Evolutionary conservation across 2,329 filamentous ascomycete species (phyloP).

Genomic region (Fusarium sp.): DNA sequence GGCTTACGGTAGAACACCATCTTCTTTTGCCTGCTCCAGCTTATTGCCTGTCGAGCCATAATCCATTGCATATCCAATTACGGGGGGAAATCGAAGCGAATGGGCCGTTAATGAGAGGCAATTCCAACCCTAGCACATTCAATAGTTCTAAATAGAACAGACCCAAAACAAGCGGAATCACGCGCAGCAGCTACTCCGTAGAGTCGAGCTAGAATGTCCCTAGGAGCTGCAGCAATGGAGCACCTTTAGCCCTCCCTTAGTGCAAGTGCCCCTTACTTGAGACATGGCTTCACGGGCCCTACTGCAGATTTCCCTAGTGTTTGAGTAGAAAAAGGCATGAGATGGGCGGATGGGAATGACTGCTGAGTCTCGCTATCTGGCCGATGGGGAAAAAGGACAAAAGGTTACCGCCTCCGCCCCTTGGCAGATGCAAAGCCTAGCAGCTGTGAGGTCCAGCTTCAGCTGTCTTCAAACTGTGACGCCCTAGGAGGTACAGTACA

Average conservation of each 20-base stretch:
- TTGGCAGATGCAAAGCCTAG: constrained; percentile 17
- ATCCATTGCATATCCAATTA: no score
- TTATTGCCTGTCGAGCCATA: no score
- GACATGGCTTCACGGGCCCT: constrained; percentile 15
- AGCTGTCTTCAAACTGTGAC: constrained; percentile 17
- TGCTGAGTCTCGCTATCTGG: not conserved
- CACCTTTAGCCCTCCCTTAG: constrained; percentile 1
- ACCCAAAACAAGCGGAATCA: constrained; percentile 28
- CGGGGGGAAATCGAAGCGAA: not conserved
- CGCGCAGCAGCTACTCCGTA: constrained; percentile 37
- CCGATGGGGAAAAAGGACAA: not conserved
- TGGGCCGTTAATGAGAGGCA: no score
- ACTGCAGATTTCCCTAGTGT: not conserved
- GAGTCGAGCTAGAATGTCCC: constrained; percentile 32
- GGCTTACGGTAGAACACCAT: constrained; percentile 40
- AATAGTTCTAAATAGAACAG: constrained; percentile 24
- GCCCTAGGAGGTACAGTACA: not conserved
- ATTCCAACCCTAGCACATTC: constrained; percentile 3
- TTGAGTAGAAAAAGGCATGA: no score
- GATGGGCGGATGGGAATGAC: no score
- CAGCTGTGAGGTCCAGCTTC: not conserved
- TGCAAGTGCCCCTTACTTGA: constrained; percentile 26
- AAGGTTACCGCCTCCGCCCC: constrained; percentile 18
- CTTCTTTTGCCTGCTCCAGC: constrained; percentile 1
- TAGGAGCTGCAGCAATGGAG: constrained; percentile 14